These are phyloP conservation scores for Sutorius eximius DNA, from an alignment of 1,284 basidiomycete species.

Conservation along the genomic window DNA sequence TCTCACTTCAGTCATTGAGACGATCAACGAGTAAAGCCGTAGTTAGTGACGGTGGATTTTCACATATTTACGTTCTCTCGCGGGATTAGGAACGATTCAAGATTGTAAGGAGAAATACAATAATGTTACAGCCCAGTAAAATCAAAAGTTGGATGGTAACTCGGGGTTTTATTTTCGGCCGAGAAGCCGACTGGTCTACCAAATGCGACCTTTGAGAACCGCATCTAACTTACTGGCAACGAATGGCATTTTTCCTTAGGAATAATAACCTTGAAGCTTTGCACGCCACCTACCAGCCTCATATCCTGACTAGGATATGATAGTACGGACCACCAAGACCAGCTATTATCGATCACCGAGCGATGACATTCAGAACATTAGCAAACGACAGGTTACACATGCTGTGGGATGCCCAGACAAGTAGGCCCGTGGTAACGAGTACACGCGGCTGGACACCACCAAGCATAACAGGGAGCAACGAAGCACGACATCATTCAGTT, in stretches of 20 bases:
- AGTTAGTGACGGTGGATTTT: no score
- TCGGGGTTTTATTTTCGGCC: no score
- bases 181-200: no score
- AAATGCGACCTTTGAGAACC: no score
- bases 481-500: neutral
- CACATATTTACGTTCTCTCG: no score
- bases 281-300: neutral
- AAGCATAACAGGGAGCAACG: neutral
- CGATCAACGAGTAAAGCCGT: no score
- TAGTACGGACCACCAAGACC: neutral
- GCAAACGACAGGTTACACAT: neutral
- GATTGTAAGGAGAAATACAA: conserved; percentile 5
- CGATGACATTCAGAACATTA: neutral
- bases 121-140: conserved; percentile 4
- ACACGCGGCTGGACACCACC: neutral
- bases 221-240: no score
- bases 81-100: neutral
- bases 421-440: neutral
- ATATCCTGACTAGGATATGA: neutral
- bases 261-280: neutral
- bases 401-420: neutral
- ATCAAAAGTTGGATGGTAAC: no score
- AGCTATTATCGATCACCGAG: neutral
- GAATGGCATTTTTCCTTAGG: no score
- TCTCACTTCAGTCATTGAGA: no score